Evolutionary conservation across 768 basidiomycete genomes (phyloP).

Genomic region (Tricholoma terreum): DNA sequence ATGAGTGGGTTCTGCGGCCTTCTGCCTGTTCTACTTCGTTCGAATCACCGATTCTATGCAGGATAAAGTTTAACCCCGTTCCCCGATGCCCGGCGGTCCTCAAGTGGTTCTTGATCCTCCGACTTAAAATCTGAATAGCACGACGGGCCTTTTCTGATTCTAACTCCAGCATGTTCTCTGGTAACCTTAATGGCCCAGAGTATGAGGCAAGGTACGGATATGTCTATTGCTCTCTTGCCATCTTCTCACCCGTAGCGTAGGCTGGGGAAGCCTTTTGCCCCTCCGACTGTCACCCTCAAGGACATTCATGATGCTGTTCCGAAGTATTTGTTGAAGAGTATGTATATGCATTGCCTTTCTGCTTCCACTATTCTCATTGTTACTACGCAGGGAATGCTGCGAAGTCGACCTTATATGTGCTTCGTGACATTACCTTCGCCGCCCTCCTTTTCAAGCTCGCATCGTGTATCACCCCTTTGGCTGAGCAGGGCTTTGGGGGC

Average conservation of each 20-base stretch:
- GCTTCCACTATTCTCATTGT: not conserved
- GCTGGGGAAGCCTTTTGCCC: constrained; percentile 43
- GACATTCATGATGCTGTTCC: constrained; percentile 56
- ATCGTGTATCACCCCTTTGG: constrained; percentile 38
- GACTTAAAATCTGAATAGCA: not conserved
- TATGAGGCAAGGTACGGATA: constrained; percentile 35
- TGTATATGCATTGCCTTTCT: constrained; percentile 4
- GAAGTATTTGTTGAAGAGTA: constrained; percentile 46
- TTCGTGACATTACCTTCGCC: constrained; percentile 43
- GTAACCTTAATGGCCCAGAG: constrained; percentile 35
- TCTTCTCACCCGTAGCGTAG: constrained; percentile 20
- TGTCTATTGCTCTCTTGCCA: not conserved
- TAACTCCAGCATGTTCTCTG: constrained; percentile 21
- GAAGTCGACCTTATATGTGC: constrained; percentile 40
- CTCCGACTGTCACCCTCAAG: constrained; percentile 48
- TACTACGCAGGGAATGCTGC: constrained; percentile 31
- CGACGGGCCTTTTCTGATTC: not conserved
- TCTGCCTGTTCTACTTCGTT: too few species aligned
- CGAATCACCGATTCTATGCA: too few species aligned
- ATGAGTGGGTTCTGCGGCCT: too few species aligned
- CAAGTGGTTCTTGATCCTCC: not conserved
- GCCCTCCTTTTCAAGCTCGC: constrained; percentile 43
- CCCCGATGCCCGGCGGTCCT: constrained; percentile 4
- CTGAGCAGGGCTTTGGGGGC: constrained; percentile 38
- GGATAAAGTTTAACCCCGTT: not conserved